Conservation (phyloP, 202 grass and related monocot species). For the Setaria viridis region DNA sequence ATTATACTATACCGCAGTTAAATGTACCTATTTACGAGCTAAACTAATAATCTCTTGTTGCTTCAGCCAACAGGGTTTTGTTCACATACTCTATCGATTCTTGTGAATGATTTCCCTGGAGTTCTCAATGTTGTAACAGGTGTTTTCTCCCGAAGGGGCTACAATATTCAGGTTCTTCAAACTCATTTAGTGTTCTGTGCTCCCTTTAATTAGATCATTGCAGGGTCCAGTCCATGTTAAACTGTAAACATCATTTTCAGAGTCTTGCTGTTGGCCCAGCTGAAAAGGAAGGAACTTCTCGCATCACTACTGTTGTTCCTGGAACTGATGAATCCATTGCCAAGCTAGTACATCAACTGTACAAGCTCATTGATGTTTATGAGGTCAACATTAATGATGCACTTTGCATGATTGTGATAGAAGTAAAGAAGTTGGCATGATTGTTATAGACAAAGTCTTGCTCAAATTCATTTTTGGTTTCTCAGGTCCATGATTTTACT, state of each 20-base stretch:
- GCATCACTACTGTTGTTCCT: conserved; percentile 80
- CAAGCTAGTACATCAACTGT: conserved; percentile 65
- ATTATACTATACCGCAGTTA: neutral
- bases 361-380: conserved; percentile 76
- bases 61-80: conserved; percentile 68
- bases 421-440: neutral
- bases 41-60: conserved; percentile 34
- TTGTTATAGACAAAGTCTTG: neutral
- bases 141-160: conserved; percentile 76
- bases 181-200: conserved; percentile 8
- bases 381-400: conserved; percentile 51
- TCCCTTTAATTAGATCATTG: conserved; percentile 4
- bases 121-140: conserved; percentile 75
- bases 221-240: conserved; percentile 31
- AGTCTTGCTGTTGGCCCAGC: conserved; percentile 86
- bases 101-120: conserved; percentile 84
- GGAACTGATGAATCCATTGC: conserved; percentile 75
- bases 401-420: conserved; percentile 18
- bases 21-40: conserved; percentile 28
- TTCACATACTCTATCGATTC: conserved; percentile 82
- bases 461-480: conserved; percentile 14
- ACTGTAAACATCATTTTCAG: conserved; percentile 40
- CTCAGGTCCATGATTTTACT: conserved; percentile 72
- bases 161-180: conserved; percentile 76
- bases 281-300: conserved; percentile 67